Conservation (phyloP, 805 yeast genomes). For the Candida rishiriensis region DNA sequence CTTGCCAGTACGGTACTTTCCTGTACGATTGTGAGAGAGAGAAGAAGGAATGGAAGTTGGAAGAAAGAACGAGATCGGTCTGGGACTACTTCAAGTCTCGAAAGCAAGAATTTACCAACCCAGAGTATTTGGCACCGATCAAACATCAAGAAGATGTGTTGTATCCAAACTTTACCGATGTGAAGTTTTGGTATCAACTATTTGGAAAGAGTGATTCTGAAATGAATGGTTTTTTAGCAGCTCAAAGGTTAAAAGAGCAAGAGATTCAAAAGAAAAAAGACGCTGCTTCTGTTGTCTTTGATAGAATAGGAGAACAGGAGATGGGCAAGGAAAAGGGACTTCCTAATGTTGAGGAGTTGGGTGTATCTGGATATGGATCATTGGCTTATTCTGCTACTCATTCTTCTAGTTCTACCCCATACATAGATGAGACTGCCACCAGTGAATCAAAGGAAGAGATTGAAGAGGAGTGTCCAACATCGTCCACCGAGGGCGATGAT, state of each 20-base stretch:
- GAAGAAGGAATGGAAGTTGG: conserved; percentile 38
- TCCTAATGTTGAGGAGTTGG: neutral
- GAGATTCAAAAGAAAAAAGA: conserved; percentile 1
- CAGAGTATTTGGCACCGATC: conserved; percentile 28
- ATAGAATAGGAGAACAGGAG: neutral
- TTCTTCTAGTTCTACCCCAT: neutral
- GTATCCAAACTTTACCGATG: conserved; percentile 55
- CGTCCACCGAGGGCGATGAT: neutral
- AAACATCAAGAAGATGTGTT: conserved; percentile 40
- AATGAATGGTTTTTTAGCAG: conserved; percentile 38
- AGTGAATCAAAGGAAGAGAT: neutral
- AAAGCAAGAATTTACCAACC: conserved; percentile 60
- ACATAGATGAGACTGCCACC: conserved; percentile 1
- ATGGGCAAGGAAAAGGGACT: neutral
- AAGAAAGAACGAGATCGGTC: conserved; percentile 61
- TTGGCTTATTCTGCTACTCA: neutral
- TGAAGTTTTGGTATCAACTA: conserved; percentile 87
- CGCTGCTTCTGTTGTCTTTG: conserved; percentile 1
- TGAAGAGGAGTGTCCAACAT: neutral
- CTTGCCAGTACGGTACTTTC: conserved; percentile 95
- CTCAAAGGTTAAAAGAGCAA: neutral
- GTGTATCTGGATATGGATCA: neutral
- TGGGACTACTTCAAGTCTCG: conserved; percentile 93
- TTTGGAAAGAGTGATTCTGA: conserved; percentile 74
- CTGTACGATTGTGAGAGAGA: conserved; percentile 72